Evolutionary conservation across 2,329 filamentous ascomycete genomes (phyloP).

Genomic region (Calonectria naviculata): DNA sequence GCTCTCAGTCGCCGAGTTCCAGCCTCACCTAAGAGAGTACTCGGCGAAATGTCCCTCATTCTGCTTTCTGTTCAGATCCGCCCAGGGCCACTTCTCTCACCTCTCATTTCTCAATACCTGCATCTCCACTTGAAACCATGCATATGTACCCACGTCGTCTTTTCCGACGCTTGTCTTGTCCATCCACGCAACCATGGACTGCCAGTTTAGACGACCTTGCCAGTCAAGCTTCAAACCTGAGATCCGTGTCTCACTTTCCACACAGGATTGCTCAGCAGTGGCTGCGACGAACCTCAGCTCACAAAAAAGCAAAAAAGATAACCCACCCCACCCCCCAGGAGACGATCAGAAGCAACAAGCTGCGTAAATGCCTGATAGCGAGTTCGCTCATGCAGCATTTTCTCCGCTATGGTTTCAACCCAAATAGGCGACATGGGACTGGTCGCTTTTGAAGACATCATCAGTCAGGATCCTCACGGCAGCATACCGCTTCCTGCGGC

Average conservation of each 20-base stretch:
- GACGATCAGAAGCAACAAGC: not conserved
- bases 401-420: not conserved
- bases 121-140: slow-evolving; percentile 6
- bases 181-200: not conserved
- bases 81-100: not conserved
- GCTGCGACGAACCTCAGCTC: not conserved
- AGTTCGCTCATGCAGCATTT: not conserved
- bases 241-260: not conserved
- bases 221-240: not conserved
- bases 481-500: slow-evolving; percentile 1
- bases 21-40: not conserved
- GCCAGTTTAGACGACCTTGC: not conserved
- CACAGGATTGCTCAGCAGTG: not conserved
- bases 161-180: not conserved
- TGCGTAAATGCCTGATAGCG: not conserved
- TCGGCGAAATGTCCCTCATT: slow-evolving; percentile 7
- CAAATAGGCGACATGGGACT: not conserved
- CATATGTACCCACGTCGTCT: not conserved
- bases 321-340: slow-evolving; percentile 1
- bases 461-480: not conserved
- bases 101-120: slow-evolving; percentile 3
- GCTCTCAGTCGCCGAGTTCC: not conserved
- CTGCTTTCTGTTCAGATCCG: not conserved
- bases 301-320: not conserved
- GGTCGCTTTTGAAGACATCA: not conserved